Evolutionary conservation across 805 yeast genomes (phyloP).

Genomic region (Wickerhamomyces bisporus): DNA sequence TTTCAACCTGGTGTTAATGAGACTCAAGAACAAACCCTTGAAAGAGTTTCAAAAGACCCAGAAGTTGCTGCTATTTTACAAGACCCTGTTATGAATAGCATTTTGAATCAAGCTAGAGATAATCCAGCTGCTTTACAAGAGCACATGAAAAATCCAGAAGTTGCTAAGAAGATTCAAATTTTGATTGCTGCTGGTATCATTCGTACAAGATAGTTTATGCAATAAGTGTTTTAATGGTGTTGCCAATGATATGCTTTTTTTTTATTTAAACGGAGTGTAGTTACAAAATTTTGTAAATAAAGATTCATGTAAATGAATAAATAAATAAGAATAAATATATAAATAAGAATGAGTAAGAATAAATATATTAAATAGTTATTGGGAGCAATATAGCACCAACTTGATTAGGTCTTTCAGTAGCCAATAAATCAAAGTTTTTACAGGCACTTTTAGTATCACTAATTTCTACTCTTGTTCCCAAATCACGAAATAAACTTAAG

Average conservation of each 20-base stretch:
- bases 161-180: conserved; percentile 78
- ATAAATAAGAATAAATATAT: conserved; percentile 8
- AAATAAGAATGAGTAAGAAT: background rate
- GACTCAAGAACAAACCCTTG: conserved; percentile 91
- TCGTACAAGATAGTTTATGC: conserved; percentile 57
- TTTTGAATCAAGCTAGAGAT: conserved; percentile 86
- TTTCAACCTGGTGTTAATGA: conserved; percentile 75
- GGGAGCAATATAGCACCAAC: conserved; percentile 74
- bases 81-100: conserved; percentile 95
- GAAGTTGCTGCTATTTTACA: conserved; percentile 84
- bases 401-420: conserved; percentile 72
- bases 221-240: no score
- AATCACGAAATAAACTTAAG: conserved; percentile 38
- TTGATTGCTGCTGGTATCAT: conserved; percentile 96
- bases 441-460: conserved; percentile 66
- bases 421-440: conserved; percentile 64
- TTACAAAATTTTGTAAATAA: no score
- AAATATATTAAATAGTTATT: conserved; percentile 32
- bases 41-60: conserved; percentile 88
- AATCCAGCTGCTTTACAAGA: conserved; percentile 97
- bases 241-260: no score
- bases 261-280: no score
- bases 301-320: no score
- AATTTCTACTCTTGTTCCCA: conserved; percentile 69
- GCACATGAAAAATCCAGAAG: conserved; percentile 95